phyloP scores from a whole-genome alignment of 257 asterid species.

The Ballota nigra region DNA sequence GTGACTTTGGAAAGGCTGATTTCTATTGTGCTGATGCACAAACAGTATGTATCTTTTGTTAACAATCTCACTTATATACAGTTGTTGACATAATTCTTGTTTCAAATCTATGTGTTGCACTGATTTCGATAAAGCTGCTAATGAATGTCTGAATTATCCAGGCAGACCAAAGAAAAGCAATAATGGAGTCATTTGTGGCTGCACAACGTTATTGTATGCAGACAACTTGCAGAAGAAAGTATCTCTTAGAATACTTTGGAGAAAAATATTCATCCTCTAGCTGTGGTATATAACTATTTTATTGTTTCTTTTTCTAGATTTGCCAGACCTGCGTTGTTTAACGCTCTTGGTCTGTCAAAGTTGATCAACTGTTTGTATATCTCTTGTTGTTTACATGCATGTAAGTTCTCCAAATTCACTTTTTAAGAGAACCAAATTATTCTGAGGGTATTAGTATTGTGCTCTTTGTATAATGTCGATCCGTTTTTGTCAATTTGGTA shows the following conservation, averaged over 20 bases:
- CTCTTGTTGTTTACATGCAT: conserved; percentile 5
- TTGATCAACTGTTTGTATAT: conserved; percentile 1
- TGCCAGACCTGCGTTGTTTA: neutral
- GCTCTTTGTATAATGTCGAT: conserved; percentile 1
- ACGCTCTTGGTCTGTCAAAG: neutral
- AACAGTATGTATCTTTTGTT: conserved; percentile 48
- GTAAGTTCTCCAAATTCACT: neutral
- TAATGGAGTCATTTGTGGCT: conserved; percentile 69
- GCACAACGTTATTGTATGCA: conserved; percentile 79
- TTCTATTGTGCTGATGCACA: conserved; percentile 80
- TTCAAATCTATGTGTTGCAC: conserved; percentile 13
- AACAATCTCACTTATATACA: neutral
- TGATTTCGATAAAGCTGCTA: conserved; percentile 13
- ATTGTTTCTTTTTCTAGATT: conserved; percentile 16
- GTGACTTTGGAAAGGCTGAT: conserved; percentile 79
- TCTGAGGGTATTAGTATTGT: neutral
- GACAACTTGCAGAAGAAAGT: conserved; percentile 91
- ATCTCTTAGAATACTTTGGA: conserved; percentile 82
- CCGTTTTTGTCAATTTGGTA: neutral
- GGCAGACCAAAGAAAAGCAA: conserved; percentile 80
- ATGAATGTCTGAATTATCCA: conserved; percentile 34
- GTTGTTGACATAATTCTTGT: neutral
- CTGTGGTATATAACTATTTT: conserved; percentile 54
- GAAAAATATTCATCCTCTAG: conserved; percentile 46
- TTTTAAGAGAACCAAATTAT: neutral